Conservation (phyloP, 495 filamentous ascomycete species). For the Bacidia gigantensis region DNA sequence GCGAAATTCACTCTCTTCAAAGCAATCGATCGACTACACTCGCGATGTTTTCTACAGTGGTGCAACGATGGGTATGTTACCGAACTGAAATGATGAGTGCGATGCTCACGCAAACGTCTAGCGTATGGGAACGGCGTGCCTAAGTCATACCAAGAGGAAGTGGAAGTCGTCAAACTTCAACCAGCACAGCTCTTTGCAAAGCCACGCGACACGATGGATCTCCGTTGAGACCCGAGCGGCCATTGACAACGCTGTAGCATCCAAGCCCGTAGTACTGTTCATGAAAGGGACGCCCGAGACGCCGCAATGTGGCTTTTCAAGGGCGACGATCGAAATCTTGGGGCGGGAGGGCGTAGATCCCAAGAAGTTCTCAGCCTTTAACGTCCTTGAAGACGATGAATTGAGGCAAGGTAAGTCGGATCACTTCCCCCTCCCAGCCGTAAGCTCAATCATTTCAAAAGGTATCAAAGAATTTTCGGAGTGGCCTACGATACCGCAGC, state of each 20-base stretch:
- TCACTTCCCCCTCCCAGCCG: too few relatives aligned
- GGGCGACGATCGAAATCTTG: slow-evolving; percentile 87
- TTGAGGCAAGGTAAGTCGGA: slow-evolving; percentile 61
- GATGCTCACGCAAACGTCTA: too few relatives aligned
- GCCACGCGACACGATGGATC: too few relatives aligned
- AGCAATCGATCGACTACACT: too few relatives aligned
- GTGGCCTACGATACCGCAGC: slow-evolving; percentile 96
- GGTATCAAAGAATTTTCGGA: slow-evolving; percentile 98
- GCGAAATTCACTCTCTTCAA: too few relatives aligned
- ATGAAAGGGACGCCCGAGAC: slow-evolving; percentile 98
- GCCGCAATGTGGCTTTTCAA: slow-evolving; percentile 96
- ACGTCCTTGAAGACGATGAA: slow-evolving; percentile 84
- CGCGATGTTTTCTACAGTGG: too few relatives aligned
- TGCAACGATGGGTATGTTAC: too few relatives aligned
- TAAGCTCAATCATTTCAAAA: slow-evolving; percentile 27
- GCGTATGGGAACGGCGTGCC: too few relatives aligned
- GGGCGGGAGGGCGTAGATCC: slow-evolving; percentile 92
- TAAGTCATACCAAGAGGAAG: too few relatives aligned
- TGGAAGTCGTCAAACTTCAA: too few relatives aligned
- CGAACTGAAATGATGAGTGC: too few relatives aligned
- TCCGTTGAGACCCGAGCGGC: slow-evolving; percentile 62
- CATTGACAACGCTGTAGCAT: slow-evolving; percentile 74
- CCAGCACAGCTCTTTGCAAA: too few relatives aligned
- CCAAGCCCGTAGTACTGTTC: slow-evolving; percentile 87
- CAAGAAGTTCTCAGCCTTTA: slow-evolving; percentile 91